Base-by-base conservation (phyloP, 306 rosid genomes). In the Vachellia collinsii region DNA sequence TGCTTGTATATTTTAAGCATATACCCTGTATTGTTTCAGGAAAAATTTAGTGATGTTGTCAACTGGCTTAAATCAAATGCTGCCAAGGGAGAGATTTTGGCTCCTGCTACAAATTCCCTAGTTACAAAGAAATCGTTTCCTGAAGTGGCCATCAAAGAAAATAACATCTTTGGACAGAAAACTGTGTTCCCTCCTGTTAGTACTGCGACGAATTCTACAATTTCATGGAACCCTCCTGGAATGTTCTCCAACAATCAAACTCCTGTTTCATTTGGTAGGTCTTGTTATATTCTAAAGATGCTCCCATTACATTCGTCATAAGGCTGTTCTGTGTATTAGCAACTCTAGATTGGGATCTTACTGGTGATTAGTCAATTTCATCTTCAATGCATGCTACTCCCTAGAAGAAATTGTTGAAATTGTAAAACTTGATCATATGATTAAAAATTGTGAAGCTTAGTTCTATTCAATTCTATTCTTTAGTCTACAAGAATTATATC, bases 31-130 rank as follows among this genome's bases (percentile, higher is more conserved):
- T 65, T 62, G 68, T 90, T 87, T 82, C 89, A 95, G 99, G 96
- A 89, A 85, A 93, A 93, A 78, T 95, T 93, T 77, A 86, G 94
- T 72, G 99, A 95, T 63, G 91, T 95, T 36, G 96, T 95, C 77
- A 88, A 87, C 75, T 95, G 99, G 99, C 92, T 95, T 70, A 93
- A 93, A 89, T 89, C 84, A 81, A 91, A 90, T 75, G 89, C 94
- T 73, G 70, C 75, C 62, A 90, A 87, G 72, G 90, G 83, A 73
- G 94, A 83, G 82, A 90, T 61, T 82, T 82, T 73, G 70, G 77
- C 86, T 44, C 72, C 86, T 69, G 74, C 85, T 0, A 82, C 82
- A 72, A 82, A 85, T 87, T 77, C 71, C 50, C 73, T 76, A 34
- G 59, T 82, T 75, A 96, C 82, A 78, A 91, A 81, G 79, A 91